Evolutionary conservation across 1,284 basidiomycete genomes (phyloP), one percentile per base, ranked within the genome.

Genomic region (Inonotus obliquus): DNA sequence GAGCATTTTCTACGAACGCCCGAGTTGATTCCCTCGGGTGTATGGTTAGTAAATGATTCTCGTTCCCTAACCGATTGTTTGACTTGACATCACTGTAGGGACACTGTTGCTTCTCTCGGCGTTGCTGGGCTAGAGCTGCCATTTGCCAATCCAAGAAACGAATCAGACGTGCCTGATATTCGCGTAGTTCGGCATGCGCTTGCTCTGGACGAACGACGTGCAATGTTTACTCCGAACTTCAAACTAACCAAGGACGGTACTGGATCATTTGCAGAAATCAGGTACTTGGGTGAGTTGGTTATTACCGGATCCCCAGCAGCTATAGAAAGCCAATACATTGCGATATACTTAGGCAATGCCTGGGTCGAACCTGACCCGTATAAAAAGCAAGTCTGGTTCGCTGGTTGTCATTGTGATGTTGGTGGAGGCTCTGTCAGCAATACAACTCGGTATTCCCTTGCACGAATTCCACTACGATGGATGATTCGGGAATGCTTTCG

Each of bases 1-100:
- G 74, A 51, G 72, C 77, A 0, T 81, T 80, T 65, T 79, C 76
- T 57, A 67, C 72, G 17, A 67, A 73, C 38, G 81, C 84, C 11
- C 66, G 76, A 38, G 77, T 85, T 52, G 79, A 83, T 32, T 84
- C 84, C 67, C 65, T 84, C 6, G 84, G 84, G 4, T 81, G 83
- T 14, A 38, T 38, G 7, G 14, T 14, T 85, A 80, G 67, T 67
- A 44, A 14, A 64, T 63, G 13, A 17, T 10, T 2, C n/a, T 32
- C 13, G 19, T 4, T 54, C 2, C 37, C 19, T 54, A 23, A 54
- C 58, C 2, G 17, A 14, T 32, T 25, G 17, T 60, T 7, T 37
- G 32, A 21, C 17, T 19, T 25, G 25, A 11, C 14, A n/a, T 11
- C n/a, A n/a, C n/a, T n/a, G n/a, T n/a, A 56, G 54, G 69, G 75